Conservation (phyloP, 768 basidiomycete genomes). For the Boletus coccyginus region DNA sequence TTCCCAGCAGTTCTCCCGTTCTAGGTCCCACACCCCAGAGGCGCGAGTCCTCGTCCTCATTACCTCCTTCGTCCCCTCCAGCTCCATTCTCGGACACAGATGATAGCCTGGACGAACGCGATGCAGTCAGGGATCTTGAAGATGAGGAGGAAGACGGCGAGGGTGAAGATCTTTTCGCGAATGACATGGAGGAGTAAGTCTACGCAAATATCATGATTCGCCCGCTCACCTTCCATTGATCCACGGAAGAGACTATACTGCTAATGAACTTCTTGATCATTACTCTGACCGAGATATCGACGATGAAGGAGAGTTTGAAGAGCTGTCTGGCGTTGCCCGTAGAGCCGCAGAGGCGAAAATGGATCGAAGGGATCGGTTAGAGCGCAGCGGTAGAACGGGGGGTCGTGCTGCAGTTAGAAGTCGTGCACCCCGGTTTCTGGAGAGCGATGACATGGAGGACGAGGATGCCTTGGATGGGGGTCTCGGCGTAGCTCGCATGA, state of each 20-base stretch:
- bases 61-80: slow-evolving; percentile 85
- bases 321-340: slow-evolving; percentile 65
- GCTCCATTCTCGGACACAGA: slow-evolving; percentile 85
- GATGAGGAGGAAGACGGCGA: slow-evolving; percentile 77
- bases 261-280: slow-evolving; percentile 75
- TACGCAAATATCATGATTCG: slow-evolving; percentile 1
- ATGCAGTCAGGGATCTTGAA: slow-evolving; percentile 62
- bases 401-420: slow-evolving; percentile 73
- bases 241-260: slow-evolving; percentile 72
- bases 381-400: slow-evolving; percentile 63
- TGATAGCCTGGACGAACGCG: slow-evolving; percentile 70
- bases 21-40: slow-evolving; percentile 43
- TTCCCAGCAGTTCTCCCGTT: slow-evolving; percentile 47
- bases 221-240: slow-evolving; percentile 7
- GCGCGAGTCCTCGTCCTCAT: slow-evolving; percentile 65
- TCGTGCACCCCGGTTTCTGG: slow-evolving; percentile 85
- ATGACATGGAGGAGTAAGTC: slow-evolving; percentile 69
- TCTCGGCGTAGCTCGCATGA: slow-evolving; percentile 67
- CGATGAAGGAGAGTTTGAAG: slow-evolving; percentile 71
- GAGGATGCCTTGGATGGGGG: slow-evolving; percentile 71
- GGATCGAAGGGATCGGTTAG: slow-evolving; percentile 81
- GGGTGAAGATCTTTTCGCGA: slow-evolving; percentile 89
- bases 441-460: slow-evolving; percentile 77
- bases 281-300: slow-evolving; percentile 89
- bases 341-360: slow-evolving; percentile 84